Evolutionary conservation across 495 filamentous ascomycete species (phyloP).

Genomic region (Physcia stellaris): DNA sequence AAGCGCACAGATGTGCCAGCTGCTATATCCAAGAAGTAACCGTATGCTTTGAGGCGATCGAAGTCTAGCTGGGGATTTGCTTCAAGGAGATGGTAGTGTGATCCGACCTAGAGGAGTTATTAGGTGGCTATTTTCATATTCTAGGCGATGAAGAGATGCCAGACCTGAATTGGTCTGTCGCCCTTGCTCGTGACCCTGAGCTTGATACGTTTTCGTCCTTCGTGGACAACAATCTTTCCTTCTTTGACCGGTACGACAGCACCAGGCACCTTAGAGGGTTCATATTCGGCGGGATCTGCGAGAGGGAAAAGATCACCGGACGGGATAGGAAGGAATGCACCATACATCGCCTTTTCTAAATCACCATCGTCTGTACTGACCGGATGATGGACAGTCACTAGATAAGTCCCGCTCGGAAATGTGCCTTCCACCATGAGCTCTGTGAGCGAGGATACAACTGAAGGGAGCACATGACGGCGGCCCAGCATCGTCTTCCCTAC

Average conservation of each 20-base stretch:
- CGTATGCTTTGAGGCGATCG: slow-evolving; percentile 73
- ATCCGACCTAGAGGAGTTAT: slow-evolving; percentile 48
- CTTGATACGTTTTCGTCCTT: slow-evolving; percentile 57
- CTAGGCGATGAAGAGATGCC: slow-evolving; percentile 2
- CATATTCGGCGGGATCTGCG: slow-evolving; percentile 45
- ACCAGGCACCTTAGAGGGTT: slow-evolving; percentile 56
- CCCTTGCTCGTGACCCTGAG: slow-evolving; percentile 75
- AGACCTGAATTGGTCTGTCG: slow-evolving; percentile 79
- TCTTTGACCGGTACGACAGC: slow-evolving; percentile 62
- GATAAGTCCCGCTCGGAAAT: slow-evolving; percentile 78
- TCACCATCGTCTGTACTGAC: slow-evolving; percentile 81
- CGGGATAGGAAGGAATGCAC: slow-evolving; percentile 81
- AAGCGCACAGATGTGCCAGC: slow-evolving; percentile 91
- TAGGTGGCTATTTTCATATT: background rate
- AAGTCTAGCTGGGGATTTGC: slow-evolving; percentile 84
- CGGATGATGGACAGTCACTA: slow-evolving; percentile 89
- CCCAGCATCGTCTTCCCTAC: slow-evolving; percentile 87
- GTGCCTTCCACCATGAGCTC: slow-evolving; percentile 93
- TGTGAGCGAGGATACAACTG: slow-evolving; percentile 58
- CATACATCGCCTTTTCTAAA: slow-evolving; percentile 74
- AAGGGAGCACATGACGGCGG: slow-evolving; percentile 80
- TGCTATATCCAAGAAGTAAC: slow-evolving; percentile 77
- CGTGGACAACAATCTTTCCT: slow-evolving; percentile 51
- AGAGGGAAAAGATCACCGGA: slow-evolving; percentile 49
- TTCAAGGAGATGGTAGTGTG: slow-evolving; percentile 95